Evolutionary conservation across 225 moss, liverwort and hornwort species (phyloP).

Genomic region (Marchantia polymorpha): DNA sequence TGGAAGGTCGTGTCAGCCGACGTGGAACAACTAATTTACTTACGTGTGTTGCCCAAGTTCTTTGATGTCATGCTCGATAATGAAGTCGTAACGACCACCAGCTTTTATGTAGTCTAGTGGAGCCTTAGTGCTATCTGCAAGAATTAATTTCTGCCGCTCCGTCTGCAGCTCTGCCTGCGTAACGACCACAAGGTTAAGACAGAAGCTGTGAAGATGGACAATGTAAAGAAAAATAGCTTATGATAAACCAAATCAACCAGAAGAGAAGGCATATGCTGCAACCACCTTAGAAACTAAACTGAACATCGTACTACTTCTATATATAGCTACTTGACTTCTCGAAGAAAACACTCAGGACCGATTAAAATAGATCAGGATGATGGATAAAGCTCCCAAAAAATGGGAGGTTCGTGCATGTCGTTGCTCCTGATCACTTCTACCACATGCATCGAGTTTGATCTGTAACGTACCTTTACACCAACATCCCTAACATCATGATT

Average conservation of each 20-base stretch:
- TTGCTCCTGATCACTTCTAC: neutral
- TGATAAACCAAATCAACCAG: too few species aligned
- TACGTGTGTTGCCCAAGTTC: conserved; percentile 98
- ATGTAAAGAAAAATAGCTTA: too few species aligned
- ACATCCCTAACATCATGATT: conserved; percentile 95
- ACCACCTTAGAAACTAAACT: too few species aligned
- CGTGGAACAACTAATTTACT: conserved; percentile 7
- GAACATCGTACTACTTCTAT: too few species aligned
- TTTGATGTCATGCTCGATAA: conserved; percentile 98
- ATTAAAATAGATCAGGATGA: neutral
- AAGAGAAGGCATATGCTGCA: too few species aligned
- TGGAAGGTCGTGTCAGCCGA: neutral
- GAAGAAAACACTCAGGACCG: neutral
- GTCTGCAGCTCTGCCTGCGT: conserved; percentile 95
- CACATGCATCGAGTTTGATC: neutral
- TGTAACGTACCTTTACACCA: conserved; percentile 74
- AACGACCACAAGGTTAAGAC: conserved; percentile 16
- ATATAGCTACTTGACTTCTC: neutral
- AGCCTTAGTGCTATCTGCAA: conserved; percentile 84
- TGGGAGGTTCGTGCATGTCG: neutral
- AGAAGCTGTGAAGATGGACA: neutral
- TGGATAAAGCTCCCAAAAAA: neutral
- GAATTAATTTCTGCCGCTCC: conserved; percentile 69
- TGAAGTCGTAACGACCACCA: conserved; percentile 95
- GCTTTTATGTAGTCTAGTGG: conserved; percentile 82